A percentile compares a stretch with the other conserved stretches of the same genome.
These are phyloP conservation scores for Phaeodactylum tricornutum DNA, from an alignment of 108 stramenopile genomes.

Conservation along the genomic window DNA sequence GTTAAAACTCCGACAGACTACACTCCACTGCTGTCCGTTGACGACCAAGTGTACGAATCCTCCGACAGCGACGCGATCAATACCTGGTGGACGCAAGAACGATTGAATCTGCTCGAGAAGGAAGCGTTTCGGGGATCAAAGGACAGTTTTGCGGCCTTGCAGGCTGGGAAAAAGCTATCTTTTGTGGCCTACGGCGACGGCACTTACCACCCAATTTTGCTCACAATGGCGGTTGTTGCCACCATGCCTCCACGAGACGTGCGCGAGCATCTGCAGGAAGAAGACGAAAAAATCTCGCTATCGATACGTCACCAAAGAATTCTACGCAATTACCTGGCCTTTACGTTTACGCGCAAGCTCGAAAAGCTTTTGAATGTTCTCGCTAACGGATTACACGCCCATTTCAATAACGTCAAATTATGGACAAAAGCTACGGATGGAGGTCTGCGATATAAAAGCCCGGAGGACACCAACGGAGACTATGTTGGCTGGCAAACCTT, in stretches of 20 bases:
- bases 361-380: constrained; percentile 70
- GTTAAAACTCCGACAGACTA: constrained; percentile 44
- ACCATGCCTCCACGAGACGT: constrained; percentile 51
- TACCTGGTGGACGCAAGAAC: constrained; percentile 77
- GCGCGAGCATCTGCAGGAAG: constrained; percentile 20
- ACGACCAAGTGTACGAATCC: constrained; percentile 56
- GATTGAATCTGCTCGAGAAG: constrained; percentile 46
- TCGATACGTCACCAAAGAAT: constrained; percentile 38
- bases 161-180: constrained; percentile 59
- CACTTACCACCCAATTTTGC: constrained; percentile 45
- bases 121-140: constrained; percentile 38
- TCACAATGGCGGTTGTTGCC: constrained; percentile 60
- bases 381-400: constrained; percentile 60
- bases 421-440: constrained; percentile 73
- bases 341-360: constrained; percentile 54
- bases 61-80: constrained; percentile 41
- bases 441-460: constrained; percentile 40
- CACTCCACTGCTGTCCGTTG: constrained; percentile 19
- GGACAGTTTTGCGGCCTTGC: constrained; percentile 43
- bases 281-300: constrained; percentile 19
- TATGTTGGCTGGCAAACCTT: constrained; percentile 71
- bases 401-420: constrained; percentile 55
- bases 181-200: constrained; percentile 52
- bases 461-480: constrained; percentile 17
- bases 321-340: constrained; percentile 53